These are phyloP conservation scores for Exutisphaerella laricina DNA, from an alignment of 2,329 filamentous ascomycete genomes.

Conservation along the genomic window DNA sequence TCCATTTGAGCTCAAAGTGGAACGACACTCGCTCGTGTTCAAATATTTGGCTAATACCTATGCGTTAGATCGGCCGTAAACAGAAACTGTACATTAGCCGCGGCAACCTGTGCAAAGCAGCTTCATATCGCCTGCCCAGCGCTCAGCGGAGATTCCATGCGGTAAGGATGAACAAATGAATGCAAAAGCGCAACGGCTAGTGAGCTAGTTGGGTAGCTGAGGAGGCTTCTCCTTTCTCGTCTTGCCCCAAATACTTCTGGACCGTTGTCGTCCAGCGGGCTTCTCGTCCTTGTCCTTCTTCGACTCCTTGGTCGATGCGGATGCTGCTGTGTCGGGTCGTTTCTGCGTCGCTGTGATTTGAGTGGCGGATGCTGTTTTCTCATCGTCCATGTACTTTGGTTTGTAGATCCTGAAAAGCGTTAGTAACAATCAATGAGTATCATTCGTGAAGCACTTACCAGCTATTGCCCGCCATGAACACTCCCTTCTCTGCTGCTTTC, in stretches of 20 bases:
- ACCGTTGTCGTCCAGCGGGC: conserved; percentile 7
- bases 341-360: conserved; percentile 11
- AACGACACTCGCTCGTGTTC: no score
- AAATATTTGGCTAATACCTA: no score
- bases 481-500: conserved; percentile 82
- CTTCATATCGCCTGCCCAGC: conserved; percentile 3
- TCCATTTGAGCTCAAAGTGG: no score
- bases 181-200: not conserved
- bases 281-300: conserved; percentile 7
- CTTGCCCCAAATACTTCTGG: conserved; percentile 11
- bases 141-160: conserved; percentile 1
- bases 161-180: not conserved
- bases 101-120: not conserved
- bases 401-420: conserved; percentile 76
- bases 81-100: conserved; percentile 1
- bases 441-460: conserved; percentile 59
- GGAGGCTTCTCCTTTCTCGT: conserved; percentile 12
- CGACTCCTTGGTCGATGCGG: conserved; percentile 12
- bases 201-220: not conserved
- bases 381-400: conserved; percentile 69
- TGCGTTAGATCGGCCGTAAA: not conserved
- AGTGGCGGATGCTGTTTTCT: conserved; percentile 6
- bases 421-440: not conserved
- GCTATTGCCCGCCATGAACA: conserved; percentile 97
- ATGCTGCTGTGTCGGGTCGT: conserved; percentile 14